phyloP scores from a whole-genome alignment of 2,329 filamentous ascomycete species.

The Sporothrix globosa region DNA sequence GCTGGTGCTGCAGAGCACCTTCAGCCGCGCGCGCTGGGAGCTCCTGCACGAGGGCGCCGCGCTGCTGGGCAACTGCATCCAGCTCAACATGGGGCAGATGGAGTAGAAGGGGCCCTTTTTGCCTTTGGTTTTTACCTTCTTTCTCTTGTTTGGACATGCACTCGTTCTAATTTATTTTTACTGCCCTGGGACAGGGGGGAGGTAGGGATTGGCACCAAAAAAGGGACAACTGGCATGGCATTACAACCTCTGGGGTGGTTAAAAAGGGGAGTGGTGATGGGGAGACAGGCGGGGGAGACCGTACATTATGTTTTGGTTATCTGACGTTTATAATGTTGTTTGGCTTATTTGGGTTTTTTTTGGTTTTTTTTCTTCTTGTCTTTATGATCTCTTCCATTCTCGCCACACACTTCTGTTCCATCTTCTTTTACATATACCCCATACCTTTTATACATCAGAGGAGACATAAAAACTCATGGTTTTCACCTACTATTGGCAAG shows the following conservation, averaged over 20 bases:
- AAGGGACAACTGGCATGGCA: not conserved
- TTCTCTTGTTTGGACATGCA: not conserved
- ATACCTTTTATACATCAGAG: conserved; percentile 8
- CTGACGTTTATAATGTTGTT: not conserved
- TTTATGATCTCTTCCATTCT: conserved; percentile 9
- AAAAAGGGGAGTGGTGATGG: not conserved
- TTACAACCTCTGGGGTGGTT: not conserved
- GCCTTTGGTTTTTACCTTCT: not conserved
- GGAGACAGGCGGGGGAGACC: not conserved
- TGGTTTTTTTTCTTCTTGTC: not conserved
- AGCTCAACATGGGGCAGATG: conserved; percentile 49
- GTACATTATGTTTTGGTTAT: not conserved
- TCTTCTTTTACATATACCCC: conserved; percentile 24
- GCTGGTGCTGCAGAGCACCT: conserved; percentile 78
- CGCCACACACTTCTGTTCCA: conserved; percentile 1
- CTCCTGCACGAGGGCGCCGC: conserved; percentile 83
- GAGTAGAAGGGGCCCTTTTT: not conserved
- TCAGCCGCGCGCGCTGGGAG: conserved; percentile 86
- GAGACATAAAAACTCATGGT: not conserved
- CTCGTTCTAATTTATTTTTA: not conserved
- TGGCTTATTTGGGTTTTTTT: not conserved
- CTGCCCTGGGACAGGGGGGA: too few relatives aligned
- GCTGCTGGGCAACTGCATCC: conserved; percentile 78
- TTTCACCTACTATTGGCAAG: not conserved
- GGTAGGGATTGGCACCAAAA: not conserved